Conservation (phyloP, 2,329 filamentous ascomycete genomes). For the Pleurostoma richardsiae region DNA sequence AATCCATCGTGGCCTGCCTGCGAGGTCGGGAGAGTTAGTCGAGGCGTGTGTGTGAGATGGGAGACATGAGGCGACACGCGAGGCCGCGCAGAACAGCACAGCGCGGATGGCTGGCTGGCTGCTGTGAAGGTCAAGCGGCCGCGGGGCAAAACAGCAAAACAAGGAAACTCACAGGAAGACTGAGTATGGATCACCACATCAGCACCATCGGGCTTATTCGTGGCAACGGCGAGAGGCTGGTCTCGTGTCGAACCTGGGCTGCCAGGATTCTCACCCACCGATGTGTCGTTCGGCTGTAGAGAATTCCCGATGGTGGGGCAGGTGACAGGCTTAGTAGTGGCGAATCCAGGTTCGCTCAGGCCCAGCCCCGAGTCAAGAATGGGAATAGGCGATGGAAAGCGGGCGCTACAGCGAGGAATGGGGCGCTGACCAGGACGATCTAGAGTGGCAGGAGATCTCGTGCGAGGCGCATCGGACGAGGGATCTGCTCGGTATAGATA, state of each 20-base stretch:
- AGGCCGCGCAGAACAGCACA: background rate
- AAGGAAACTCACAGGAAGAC: background rate
- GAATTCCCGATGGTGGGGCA: slow-evolving; percentile 12
- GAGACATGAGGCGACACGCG: background rate
- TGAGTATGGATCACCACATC: slow-evolving; percentile 9
- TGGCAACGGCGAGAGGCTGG: slow-evolving; percentile 9
- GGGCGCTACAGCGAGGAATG: slow-evolving; percentile 3
- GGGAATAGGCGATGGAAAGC: slow-evolving; percentile 1
- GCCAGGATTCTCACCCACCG: slow-evolving; percentile 1
- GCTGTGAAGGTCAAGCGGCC: slow-evolving; percentile 1
- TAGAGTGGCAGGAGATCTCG: too few relatives aligned
- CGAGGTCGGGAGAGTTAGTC: slow-evolving; percentile 1
- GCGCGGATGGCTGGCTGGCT: slow-evolving; percentile 1
- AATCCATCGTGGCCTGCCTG: slow-evolving; percentile 6
- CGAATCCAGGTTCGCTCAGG: slow-evolving; percentile 6
- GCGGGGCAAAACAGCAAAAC: background rate
- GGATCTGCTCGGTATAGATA: background rate
- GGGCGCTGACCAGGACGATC: slow-evolving; percentile 5
- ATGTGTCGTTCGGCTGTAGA: slow-evolving; percentile 4
- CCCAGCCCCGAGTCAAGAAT: slow-evolving; percentile 3
- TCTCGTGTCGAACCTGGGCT: slow-evolving; percentile 10
- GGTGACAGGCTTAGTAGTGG: slow-evolving; percentile 12
- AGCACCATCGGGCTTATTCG: slow-evolving; percentile 4
- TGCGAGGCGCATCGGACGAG: background rate
- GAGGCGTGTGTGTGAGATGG: slow-evolving; percentile 2